Evolutionary conservation across 1,139 yeast species (phyloP).

Genomic region (Protomyces lactucae-debilis): DNA sequence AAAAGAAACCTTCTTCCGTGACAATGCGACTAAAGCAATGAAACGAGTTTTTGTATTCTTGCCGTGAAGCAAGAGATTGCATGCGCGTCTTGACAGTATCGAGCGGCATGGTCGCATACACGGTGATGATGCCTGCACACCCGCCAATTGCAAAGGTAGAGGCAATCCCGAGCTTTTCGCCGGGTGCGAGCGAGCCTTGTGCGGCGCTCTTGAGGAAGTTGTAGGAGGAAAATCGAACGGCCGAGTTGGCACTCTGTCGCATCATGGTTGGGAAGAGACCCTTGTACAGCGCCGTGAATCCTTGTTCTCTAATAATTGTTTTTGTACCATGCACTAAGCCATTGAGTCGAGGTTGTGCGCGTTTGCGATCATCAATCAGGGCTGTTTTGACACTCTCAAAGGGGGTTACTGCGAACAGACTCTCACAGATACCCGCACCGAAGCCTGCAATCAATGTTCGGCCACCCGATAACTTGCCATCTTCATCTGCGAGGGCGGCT

Average conservation of each 20-base stretch:
- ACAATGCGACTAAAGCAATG: slow-evolving; percentile 78
- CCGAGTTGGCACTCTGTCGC: slow-evolving; percentile 94
- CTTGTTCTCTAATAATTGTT: slow-evolving; percentile 66
- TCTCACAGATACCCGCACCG: slow-evolving; percentile 92
- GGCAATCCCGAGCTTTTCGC: slow-evolving; percentile 66
- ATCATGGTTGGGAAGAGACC: slow-evolving; percentile 89
- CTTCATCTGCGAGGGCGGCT: slow-evolving; percentile 65
- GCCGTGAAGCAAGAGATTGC: slow-evolving; percentile 84
- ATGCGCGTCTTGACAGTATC: slow-evolving; percentile 96
- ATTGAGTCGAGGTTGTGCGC: slow-evolving; percentile 66
- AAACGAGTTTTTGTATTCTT: slow-evolving; percentile 64
- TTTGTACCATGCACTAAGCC: slow-evolving; percentile 62
- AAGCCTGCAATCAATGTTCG: slow-evolving; percentile 87
- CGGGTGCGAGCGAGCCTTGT: slow-evolving; percentile 61
- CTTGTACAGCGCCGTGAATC: slow-evolving; percentile 75
- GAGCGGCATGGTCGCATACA: slow-evolving; percentile 88
- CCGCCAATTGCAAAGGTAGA: slow-evolving; percentile 89
- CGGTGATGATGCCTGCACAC: slow-evolving; percentile 87
- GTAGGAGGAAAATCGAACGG: slow-evolving; percentile 89
- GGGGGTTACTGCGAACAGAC: slow-evolving; percentile 91
- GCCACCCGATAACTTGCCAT: slow-evolving; percentile 83
- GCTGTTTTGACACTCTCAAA: slow-evolving; percentile 96
- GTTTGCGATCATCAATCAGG: slow-evolving; percentile 71
- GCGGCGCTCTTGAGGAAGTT: slow-evolving; percentile 77
- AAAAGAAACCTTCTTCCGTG: slow-evolving; percentile 80